Percentiles rank a stretch among this genome's conserved stretches.
phyloP scores from a whole-genome alignment of 2,329 filamentous ascomycete species.

The Cladophialophora chaetospira region DNA sequence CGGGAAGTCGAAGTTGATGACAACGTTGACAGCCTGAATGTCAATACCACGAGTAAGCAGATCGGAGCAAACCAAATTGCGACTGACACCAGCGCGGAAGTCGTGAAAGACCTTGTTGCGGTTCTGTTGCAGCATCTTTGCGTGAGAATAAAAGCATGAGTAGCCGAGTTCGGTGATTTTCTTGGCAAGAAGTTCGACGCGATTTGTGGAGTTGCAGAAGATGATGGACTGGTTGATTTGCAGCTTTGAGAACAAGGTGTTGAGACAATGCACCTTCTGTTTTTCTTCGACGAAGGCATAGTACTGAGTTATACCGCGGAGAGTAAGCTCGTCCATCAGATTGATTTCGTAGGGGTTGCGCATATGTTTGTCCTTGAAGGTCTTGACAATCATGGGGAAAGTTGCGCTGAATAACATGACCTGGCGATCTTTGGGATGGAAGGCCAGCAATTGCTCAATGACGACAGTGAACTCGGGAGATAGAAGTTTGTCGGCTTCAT shows the following conservation, averaged over 20 bases:
- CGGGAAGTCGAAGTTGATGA: slow-evolving; percentile 99
- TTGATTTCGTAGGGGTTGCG: slow-evolving; percentile 96
- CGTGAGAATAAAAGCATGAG: slow-evolving; percentile 99
- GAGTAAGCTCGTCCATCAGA: slow-evolving; percentile 97
- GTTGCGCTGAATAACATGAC: slow-evolving; percentile 99
- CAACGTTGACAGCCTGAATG: slow-evolving; percentile 98
- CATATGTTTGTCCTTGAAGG: slow-evolving; percentile 99
- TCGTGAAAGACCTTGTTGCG: slow-evolving; percentile 99
- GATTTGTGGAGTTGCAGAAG: slow-evolving; percentile 99
- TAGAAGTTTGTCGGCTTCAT: slow-evolving; percentile 96
- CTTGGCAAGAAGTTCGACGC: slow-evolving; percentile 94
- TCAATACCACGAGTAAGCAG: slow-evolving; percentile 97
- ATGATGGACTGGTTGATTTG: slow-evolving; percentile 99
- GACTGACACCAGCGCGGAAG: slow-evolving; percentile 96
- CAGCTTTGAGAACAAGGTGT: slow-evolving; percentile 97
- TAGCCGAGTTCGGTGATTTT: slow-evolving; percentile 99
- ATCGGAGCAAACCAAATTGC: slow-evolving; percentile 97
- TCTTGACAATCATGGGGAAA: slow-evolving; percentile 94
- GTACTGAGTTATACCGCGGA: slow-evolving; percentile 97
- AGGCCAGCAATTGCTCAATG: slow-evolving; percentile 91
- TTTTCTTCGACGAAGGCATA: slow-evolving; percentile 99
- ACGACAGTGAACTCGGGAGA: slow-evolving; percentile 96
- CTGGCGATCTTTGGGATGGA: slow-evolving; percentile 95
- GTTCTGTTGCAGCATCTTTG: slow-evolving; percentile 94
- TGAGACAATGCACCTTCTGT: slow-evolving; percentile 97